A percentile compares a stretch with the other conserved stretches of the same genome.
phyloP scores from a whole-genome alignment of 371 early-diverging fungal species.

The Mortierella sp. region DNA sequence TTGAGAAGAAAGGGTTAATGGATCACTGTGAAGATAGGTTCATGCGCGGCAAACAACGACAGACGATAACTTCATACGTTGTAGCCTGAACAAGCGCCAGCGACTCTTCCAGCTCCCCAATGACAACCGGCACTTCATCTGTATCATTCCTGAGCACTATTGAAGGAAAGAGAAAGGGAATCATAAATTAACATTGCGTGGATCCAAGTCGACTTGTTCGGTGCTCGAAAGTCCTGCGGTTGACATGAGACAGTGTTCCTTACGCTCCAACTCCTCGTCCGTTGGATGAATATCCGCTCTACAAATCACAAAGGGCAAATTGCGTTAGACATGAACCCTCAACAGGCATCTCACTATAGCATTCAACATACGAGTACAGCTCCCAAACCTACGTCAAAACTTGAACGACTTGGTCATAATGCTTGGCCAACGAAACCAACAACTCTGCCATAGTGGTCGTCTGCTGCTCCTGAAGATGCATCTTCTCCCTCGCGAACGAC shows the following conservation, averaged over 20 bases:
- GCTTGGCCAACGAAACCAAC: constrained; percentile 56
- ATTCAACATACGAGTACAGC: background rate
- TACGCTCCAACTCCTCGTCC: constrained; percentile 46
- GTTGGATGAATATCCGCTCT: constrained; percentile 46
- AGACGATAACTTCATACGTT: constrained; percentile 12
- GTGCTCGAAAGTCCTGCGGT: background rate
- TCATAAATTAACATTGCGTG: background rate
- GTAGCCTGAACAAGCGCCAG: constrained; percentile 50
- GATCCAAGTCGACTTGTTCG: background rate
- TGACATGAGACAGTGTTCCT: background rate
- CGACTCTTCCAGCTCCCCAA: constrained; percentile 56
- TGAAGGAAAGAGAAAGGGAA: background rate
- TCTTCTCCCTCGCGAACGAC: constrained; percentile 57
- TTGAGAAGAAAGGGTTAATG: background rate
- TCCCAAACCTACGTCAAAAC: constrained; percentile 50
- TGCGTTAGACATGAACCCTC: background rate
- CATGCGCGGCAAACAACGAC: background rate
- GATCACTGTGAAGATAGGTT: too few species aligned
- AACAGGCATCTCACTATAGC: background rate
- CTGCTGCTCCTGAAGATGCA: constrained; percentile 52
- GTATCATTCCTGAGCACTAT: constrained; percentile 59
- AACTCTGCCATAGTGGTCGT: constrained; percentile 59
- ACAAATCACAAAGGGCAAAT: background rate
- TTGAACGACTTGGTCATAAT: constrained; percentile 59
- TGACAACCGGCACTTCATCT: constrained; percentile 38